Percentiles rank a stretch among this genome's conserved stretches.
These are phyloP conservation scores for Dissophora globulifera DNA, from an alignment of 192 early-diverging fungal species.

Conservation along the genomic window DNA sequence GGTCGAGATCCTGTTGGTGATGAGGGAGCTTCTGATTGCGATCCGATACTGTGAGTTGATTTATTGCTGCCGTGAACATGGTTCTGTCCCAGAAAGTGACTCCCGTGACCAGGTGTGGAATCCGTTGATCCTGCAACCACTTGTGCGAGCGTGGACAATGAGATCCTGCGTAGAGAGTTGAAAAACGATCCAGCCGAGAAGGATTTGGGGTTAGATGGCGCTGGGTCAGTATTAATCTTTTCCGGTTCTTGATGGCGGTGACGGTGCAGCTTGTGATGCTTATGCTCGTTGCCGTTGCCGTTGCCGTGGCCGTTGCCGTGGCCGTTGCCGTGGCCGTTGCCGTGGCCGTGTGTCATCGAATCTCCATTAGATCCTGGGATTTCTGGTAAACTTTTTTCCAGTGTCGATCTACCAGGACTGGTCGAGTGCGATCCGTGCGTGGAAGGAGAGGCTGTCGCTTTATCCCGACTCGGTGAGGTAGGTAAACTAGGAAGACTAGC, in stretches of 20 bases:
- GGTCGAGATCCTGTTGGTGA: neutral
- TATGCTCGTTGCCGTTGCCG: neutral
- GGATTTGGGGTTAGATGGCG: slow-evolving; percentile 14
- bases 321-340: slow-evolving; percentile 1
- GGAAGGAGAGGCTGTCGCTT: neutral
- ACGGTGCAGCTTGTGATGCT: too few relatives aligned
- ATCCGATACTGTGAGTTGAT: slow-evolving; percentile 3
- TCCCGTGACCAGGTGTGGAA: neutral
- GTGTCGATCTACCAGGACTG: neutral
- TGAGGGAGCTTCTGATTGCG: neutral
- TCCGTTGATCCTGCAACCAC: slow-evolving; percentile 1
- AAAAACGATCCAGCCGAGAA: slow-evolving; percentile 53
- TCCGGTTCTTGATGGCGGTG: neutral
- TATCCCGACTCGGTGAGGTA: neutral
- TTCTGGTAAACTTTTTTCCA: slow-evolving; percentile 27
- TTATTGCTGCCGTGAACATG: neutral
- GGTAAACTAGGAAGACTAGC: neutral
- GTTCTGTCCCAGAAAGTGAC: neutral
- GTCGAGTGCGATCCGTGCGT: neutral
- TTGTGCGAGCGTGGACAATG: slow-evolving; percentile 36
- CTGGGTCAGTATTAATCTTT: neutral
- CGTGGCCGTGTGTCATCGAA: slow-evolving; percentile 2
- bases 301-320: neutral
- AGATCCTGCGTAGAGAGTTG: slow-evolving; percentile 53
- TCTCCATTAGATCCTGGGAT: slow-evolving; percentile 15